Evolutionary conservation across 768 basidiomycete genomes (phyloP).

Genomic region (Serendipita sp.): DNA sequence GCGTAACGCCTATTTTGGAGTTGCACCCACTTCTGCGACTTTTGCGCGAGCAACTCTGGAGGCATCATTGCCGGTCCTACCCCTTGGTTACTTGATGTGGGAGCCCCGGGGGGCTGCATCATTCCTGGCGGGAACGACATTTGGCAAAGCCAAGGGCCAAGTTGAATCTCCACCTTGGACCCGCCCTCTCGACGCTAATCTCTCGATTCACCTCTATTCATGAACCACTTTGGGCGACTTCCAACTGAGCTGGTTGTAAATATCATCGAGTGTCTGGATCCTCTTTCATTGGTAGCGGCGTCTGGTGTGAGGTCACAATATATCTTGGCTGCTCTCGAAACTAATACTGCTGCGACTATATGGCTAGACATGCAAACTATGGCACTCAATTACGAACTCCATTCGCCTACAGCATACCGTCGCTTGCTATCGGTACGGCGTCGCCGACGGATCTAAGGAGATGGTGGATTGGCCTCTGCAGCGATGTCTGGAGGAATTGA

Average conservation of each 20-base stretch:
- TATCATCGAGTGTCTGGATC: background rate
- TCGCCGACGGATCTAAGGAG: background rate
- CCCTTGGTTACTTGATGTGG: background rate
- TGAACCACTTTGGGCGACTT: background rate
- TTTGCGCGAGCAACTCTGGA: slow-evolving; percentile 64
- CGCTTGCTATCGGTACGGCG: background rate
- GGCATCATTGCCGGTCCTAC: slow-evolving; percentile 21
- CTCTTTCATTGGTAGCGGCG: background rate
- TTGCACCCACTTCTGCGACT: slow-evolving; percentile 90
- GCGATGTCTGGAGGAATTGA: background rate
- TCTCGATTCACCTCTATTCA: background rate
- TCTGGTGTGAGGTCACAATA: background rate
- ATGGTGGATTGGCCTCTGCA: background rate
- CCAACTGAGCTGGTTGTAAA: background rate
- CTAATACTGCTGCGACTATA: no score
- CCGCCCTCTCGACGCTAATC: background rate
- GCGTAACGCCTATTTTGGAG: slow-evolving; percentile 89
- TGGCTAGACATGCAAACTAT: background rate
- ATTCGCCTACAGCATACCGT: background rate
- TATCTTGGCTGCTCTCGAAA: background rate
- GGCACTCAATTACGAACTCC: background rate
- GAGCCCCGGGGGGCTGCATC: background rate
- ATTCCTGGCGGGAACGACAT: slow-evolving; percentile 5
- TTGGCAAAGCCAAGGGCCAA: background rate
- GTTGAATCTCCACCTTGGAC: slow-evolving; percentile 5